phyloP scores from a whole-genome alignment of 2,329 filamentous ascomycete species.

The Curvularia hawaiiensis region DNA sequence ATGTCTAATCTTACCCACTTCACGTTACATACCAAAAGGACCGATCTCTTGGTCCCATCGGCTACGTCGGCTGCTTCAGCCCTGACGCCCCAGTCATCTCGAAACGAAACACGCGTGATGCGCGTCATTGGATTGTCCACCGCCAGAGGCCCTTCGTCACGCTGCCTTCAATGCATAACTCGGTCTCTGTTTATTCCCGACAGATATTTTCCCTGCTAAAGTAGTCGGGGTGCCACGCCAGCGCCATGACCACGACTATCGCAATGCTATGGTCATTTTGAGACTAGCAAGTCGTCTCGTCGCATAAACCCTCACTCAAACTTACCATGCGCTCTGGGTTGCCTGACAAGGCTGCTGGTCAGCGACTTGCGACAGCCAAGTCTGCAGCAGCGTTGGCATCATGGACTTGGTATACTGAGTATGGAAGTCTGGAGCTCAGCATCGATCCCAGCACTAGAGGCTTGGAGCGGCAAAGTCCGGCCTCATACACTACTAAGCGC shows the following conservation, averaged over 20 bases:
- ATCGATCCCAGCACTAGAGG: slow-evolving; percentile 37
- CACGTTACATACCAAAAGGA: slow-evolving; percentile 12
- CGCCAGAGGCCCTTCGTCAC: slow-evolving; percentile 4
- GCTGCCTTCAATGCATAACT: not conserved
- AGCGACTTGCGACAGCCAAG: not conserved
- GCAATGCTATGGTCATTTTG: not conserved
- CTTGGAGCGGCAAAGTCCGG: slow-evolving; percentile 30
- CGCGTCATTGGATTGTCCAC: slow-evolving; percentile 10
- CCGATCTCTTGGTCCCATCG: slow-evolving; percentile 6
- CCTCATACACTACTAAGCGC: slow-evolving; percentile 6
- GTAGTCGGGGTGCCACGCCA: not conserved
- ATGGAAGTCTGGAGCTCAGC: slow-evolving; percentile 15
- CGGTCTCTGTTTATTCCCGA: not conserved
- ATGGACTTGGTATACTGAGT: slow-evolving; percentile 26
- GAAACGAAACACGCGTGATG: slow-evolving; percentile 22
- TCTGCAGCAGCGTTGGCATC: not conserved
- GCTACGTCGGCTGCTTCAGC: slow-evolving; percentile 24
- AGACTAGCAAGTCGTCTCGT: not conserved
- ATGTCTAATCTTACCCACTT: slow-evolving; percentile 3
- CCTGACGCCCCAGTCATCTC: slow-evolving; percentile 13
- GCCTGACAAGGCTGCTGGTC: not conserved
- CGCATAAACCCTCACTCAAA: not conserved
- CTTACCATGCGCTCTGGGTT: not conserved
- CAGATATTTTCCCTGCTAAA: not conserved
- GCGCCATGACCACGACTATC: not conserved